A percentile compares a stretch with the other conserved stretches of the same genome.
Conservation (phyloP, 768 basidiomycete genomes). For the Leucocoprinus sp. region DNA sequence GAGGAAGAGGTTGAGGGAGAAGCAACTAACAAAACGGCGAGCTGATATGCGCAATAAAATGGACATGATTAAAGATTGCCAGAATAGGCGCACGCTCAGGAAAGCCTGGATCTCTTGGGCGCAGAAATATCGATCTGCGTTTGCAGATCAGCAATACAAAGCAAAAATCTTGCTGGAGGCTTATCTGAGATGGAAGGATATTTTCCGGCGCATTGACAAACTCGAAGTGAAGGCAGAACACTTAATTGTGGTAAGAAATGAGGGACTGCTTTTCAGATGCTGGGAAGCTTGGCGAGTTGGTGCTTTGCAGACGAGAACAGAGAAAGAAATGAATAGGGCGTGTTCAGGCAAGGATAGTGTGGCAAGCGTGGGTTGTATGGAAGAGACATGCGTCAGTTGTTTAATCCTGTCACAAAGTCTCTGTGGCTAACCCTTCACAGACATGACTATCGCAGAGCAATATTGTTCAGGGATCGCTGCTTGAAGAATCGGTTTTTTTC, state of each 20-base stretch:
- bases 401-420: not conserved
- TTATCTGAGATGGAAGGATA: constrained; percentile 47
- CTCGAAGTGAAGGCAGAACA: constrained; percentile 45
- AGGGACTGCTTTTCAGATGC: constrained; percentile 27
- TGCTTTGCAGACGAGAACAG: constrained; percentile 34
- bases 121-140: constrained; percentile 41
- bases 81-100: constrained; percentile 42
- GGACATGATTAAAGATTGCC: constrained; percentile 48
- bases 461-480: constrained; percentile 5
- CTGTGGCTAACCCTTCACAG: not conserved
- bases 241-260: constrained; percentile 30
- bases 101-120: constrained; percentile 65
- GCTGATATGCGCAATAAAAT: constrained; percentile 66
- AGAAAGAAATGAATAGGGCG: constrained; percentile 36
- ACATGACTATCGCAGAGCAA: constrained; percentile 6
- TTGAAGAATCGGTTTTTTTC: constrained; percentile 8
- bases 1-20: constrained; percentile 46
- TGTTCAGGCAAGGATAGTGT: constrained; percentile 41
- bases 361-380: constrained; percentile 47
- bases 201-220: constrained; percentile 29
- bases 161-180: constrained; percentile 34
- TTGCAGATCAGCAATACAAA: constrained; percentile 44
- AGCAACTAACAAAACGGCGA: constrained; percentile 52
- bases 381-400: constrained; percentile 42
- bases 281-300: constrained; percentile 56